phyloP scores from a whole-genome alignment of 257 asterid genomes.

The Solanum megistacrolobum region DNA sequence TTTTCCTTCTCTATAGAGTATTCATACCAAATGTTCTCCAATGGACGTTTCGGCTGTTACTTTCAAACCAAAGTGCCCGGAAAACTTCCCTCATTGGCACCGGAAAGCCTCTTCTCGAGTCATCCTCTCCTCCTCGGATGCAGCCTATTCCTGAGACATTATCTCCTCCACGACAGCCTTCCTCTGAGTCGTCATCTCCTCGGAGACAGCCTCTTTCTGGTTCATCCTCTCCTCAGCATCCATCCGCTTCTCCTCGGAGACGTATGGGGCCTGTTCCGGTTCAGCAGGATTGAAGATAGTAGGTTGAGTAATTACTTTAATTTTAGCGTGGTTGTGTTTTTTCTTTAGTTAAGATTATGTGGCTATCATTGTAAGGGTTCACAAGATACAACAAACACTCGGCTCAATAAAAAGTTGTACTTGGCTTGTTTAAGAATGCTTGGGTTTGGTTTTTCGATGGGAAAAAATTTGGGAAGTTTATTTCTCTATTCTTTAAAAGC shows the following conservation, averaged over 20 bases:
- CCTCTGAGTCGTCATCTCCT: background rate
- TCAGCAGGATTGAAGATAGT: slow-evolving; percentile 23
- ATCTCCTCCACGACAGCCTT: background rate
- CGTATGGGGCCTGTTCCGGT: slow-evolving; percentile 12
- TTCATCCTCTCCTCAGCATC: slow-evolving; percentile 16
- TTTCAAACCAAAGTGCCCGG: slow-evolving; percentile 34
- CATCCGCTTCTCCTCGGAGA: slow-evolving; percentile 2
- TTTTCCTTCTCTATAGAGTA: slow-evolving; percentile 72
- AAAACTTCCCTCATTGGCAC: slow-evolving; percentile 71
- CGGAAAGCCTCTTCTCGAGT: slow-evolving; percentile 38
- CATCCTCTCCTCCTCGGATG: background rate
- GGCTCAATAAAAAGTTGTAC: background rate
- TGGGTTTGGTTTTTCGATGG: background rate
- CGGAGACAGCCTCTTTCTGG: background rate
- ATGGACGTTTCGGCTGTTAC: slow-evolving; percentile 64
- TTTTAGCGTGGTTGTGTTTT: background rate
- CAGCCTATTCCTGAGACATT: background rate
- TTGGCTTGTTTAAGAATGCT: background rate
- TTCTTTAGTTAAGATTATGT: background rate
- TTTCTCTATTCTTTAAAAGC: background rate
- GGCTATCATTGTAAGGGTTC: background rate
- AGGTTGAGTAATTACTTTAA: background rate
- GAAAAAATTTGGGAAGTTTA: background rate
- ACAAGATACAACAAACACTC: background rate
- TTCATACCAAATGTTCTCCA: slow-evolving; percentile 70